phyloP scores from a whole-genome alignment of 768 basidiomycete species.

The Hortiboletus campestris region DNA sequence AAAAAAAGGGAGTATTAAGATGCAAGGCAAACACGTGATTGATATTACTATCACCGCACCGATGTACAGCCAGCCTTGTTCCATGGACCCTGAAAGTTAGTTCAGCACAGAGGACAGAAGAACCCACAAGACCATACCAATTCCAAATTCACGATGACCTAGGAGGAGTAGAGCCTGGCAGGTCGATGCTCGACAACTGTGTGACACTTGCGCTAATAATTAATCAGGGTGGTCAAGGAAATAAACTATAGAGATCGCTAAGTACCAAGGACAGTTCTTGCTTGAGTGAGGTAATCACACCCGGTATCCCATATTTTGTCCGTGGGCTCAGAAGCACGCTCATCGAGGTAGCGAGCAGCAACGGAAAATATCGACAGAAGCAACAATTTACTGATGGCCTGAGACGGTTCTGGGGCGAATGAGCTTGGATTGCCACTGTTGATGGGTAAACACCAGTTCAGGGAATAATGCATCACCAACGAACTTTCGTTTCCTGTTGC shows the following conservation, averaged over 20 bases:
- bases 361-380: conserved; percentile 81
- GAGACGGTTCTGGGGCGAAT: conserved; percentile 47
- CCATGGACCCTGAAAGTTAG: conserved; percentile 52
- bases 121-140: conserved; percentile 44
- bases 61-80: conserved; percentile 83
- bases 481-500: conserved; percentile 28
- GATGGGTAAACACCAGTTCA: conserved; percentile 20
- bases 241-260: not conserved
- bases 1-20: not conserved
- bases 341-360: conserved; percentile 68
- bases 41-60: conserved; percentile 39
- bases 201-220: conserved; percentile 56
- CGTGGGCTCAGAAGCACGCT: conserved; percentile 40
- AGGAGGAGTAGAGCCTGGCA: conserved; percentile 79
- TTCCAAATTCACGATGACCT: conserved; percentile 83
- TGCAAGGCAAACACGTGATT: not conserved
- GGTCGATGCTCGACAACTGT: conserved; percentile 67
- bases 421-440: conserved; percentile 35
- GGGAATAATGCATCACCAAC: not conserved
- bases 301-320: conserved; percentile 74
- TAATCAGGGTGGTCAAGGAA: not conserved
- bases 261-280: conserved; percentile 63
- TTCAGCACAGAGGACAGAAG: conserved; percentile 11
- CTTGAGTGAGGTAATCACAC: conserved; percentile 58
- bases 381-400: conserved; percentile 64